Evolutionary conservation across 106 monocot genomes (phyloP), one percentile per base, ranked within the genome.

Genomic region (Dendrobium chrysotoxum): DNA sequence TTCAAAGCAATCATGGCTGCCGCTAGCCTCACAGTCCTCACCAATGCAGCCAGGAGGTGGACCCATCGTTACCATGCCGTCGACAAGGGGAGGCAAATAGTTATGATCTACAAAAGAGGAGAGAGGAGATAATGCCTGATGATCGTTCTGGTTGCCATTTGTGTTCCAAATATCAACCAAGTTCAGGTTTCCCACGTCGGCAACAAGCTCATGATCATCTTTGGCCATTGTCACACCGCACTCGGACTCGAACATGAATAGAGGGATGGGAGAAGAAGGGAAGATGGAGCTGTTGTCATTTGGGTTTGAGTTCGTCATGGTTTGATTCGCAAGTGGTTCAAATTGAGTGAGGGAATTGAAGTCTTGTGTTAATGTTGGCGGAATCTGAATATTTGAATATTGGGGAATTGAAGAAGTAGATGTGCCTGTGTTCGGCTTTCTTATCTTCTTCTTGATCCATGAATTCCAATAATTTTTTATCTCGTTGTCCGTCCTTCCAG

Each of bases 381-480:
- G 81, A 40, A 40, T 54, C 35, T 31, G 70, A 50, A 21, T 42
- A n/a, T 71, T 28, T 40, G 39, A 8, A 39, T 50, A 4, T 5
- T 53, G 15, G 77, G 70, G 70, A 31, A 7, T 28, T 28, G 35
- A 31, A 31, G 68, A 30, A 4, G 86, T 35, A 58, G 83, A 65
- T 16, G 85, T 18, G 18, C 76, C 53, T 0, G 50, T 55, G 23
- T 15, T 74, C 15, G 85, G 79, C 73, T 88, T 89, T 61, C 83
- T 57, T 23, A 91, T 84, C 75, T 91, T 91, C 87, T 91, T 91
- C 79, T 91, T 91, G 53, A 91, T 91, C 89, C 89, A 91, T 77
- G 91, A 91, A 61, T 91, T 91, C 91, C 91, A 91, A 78, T 89
- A 89, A 79, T 91, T 91, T 75, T 91, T 91, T 77, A 91, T 91